A percentile compares a stretch with the other conserved stretches of the same genome.
Evolutionary conservation across 169 alveolate species (phyloP).

Genomic region (Prorocentrum cordatum): DNA sequence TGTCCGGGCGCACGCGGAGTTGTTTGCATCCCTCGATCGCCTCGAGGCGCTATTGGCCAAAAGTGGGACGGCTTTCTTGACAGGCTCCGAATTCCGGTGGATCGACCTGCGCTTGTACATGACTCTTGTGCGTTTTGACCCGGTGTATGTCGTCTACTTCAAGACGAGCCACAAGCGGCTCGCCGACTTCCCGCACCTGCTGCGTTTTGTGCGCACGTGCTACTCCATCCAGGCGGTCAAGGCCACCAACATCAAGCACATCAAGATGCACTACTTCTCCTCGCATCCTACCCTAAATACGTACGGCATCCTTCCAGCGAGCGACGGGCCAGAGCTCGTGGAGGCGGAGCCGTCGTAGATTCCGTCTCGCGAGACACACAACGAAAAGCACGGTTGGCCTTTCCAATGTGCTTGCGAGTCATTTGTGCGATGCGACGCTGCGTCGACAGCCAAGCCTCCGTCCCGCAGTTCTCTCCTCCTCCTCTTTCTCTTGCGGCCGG

Average conservation of each 20-base stretch:
- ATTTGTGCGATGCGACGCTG: too few relatives aligned
- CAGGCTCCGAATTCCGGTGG: constrained; percentile 1
- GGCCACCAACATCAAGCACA: constrained; percentile 72
- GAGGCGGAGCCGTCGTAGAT: too few relatives aligned
- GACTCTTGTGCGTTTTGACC: constrained; percentile 73
- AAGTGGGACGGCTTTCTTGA: too few relatives aligned
- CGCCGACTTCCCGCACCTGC: not conserved
- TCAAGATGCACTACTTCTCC: constrained; percentile 70
- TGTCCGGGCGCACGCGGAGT: constrained; percentile 8
- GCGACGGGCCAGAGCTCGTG: too few relatives aligned
- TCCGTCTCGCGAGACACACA: too few relatives aligned
- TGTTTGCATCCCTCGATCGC: constrained; percentile 31
- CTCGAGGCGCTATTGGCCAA: constrained; percentile 24
- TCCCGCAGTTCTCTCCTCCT: too few relatives aligned
- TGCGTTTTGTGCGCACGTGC: not conserved
- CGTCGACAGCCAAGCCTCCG: too few relatives aligned
- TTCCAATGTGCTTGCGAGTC: too few relatives aligned
- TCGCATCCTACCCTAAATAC: constrained; percentile 69
- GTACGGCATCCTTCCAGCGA: constrained; percentile 67
- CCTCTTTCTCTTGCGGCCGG: too few relatives aligned
- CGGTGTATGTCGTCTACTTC: constrained; percentile 72
- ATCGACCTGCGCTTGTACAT: constrained; percentile 68
- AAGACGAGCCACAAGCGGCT: constrained; percentile 64
- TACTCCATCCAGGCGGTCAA: not conserved
- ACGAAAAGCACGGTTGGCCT: too few relatives aligned